Base-by-base conservation (phyloP, 257 asterid species). In the Primulina tabacum region DNA sequence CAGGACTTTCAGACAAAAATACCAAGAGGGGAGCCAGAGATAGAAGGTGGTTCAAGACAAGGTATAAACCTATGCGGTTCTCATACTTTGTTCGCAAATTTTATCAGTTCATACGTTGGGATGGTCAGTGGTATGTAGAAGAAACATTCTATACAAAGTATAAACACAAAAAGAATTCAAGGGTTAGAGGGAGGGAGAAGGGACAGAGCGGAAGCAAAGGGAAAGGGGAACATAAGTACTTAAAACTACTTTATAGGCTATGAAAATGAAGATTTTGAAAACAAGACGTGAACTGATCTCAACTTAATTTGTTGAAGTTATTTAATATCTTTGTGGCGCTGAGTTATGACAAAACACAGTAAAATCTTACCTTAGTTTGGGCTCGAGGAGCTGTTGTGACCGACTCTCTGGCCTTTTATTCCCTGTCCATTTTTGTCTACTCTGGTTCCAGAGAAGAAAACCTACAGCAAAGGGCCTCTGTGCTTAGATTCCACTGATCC, bases 341-440 rank as follows among this genome's bases (percentile, higher is more conserved):
- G n/a, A 43, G 47, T 8, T 38, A 38, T 38, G 17, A n/a, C 53
- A 43, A 55, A 52, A 9, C 38, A 69, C 17, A 64, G 47, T 62
- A 57, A 67, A 28, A 77, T 79, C 73, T 68, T 69, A 92, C 96
- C 89, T 87, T 81, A 88, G 76, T 71, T 64, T 84, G 76, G 92
- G 95, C 75, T 88, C 97, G 30, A 61, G 82, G 55, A 43, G 83
- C 71, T 81, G 80, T 69, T 78, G 82, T 64, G 83, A 50, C 53
- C 24, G 76, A 38, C 40, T 77, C 52, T 61, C 72, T 0, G 76
- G 70, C 77, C 77, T 84, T 78, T 82, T 87, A 75, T 55, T 84
- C 76, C 85, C 86, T 68, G 71, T 40, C 98, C 97, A 92, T 74
- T 85, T 87, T 82, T 81, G 86, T 73, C 98, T 78, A 71, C n/a